Evolutionary conservation across 176 grass and related monocot genomes (phyloP).

Genomic region (Carex pumila): DNA sequence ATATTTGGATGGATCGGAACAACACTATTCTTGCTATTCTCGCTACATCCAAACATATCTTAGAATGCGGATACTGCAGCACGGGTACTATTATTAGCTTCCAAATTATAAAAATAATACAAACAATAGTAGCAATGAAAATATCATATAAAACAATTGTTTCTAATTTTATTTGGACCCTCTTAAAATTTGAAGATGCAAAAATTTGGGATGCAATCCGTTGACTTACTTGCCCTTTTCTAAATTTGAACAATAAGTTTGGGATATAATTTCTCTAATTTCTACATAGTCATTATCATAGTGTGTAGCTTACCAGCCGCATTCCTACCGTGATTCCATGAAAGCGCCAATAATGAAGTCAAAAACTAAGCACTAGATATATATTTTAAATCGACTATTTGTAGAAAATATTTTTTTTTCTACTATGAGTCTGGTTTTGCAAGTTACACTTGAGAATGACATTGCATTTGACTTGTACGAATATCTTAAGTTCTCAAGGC

Average conservation of each 20-base stretch:
- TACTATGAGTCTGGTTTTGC: neutral
- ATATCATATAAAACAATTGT: no score
- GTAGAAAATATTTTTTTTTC: neutral
- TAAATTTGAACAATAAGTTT: neutral
- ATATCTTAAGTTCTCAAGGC: neutral
- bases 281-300: neutral
- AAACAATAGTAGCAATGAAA: no score
- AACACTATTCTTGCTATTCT: no score
- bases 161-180: no score
- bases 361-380: neutral
- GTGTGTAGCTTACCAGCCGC: neutral
- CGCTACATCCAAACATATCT: no score
- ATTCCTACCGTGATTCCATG: neutral
- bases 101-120: no score
- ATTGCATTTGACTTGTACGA: neutral
- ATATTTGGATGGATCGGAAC: no score
- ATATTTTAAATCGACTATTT: neutral
- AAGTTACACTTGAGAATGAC: neutral
- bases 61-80: no score
- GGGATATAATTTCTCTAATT: neutral
- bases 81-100: no score
- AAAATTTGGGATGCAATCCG: neutral
- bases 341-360: slow-evolving; percentile 4
- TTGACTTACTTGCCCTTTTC: neutral
- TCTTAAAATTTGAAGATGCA: neutral